Conservation (phyloP, 805 yeast genomes). For the Candida loeiensis region DNA sequence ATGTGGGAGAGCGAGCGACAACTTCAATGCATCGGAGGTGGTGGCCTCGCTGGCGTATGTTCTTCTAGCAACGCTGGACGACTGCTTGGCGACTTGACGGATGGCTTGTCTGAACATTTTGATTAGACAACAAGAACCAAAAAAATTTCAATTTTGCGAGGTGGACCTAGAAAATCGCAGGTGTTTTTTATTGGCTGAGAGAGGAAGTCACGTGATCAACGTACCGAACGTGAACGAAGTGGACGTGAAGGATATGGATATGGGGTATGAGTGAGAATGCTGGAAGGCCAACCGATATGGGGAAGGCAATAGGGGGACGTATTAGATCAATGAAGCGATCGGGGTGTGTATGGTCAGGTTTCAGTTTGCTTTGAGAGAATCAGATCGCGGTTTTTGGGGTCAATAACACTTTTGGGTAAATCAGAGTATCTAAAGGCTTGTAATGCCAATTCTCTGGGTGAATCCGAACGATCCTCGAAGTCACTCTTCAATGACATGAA, state of each 20-base stretch:
- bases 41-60: conserved; percentile 83
- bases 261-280: too few species aligned
- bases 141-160: conserved; percentile 11
- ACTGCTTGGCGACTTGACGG: conserved; percentile 58
- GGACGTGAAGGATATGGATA: too few species aligned
- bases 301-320: too few species aligned
- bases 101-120: conserved; percentile 61
- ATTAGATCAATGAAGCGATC: too few species aligned
- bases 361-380: too few species aligned
- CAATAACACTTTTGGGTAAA: background rate
- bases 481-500: too few species aligned
- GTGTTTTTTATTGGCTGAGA: conserved; percentile 31
- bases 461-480: too few species aligned
- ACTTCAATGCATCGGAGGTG: conserved; percentile 64
- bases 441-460: too few species aligned
- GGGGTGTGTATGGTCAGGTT: too few species aligned
- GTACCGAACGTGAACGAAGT: too few species aligned
- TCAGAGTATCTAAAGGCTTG: background rate
- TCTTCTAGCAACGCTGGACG: conserved; percentile 63
- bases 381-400: too few species aligned
- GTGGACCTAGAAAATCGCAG: conserved; percentile 1
- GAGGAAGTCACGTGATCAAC: background rate
- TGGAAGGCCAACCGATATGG: too few species aligned
- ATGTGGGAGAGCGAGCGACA: conserved; percentile 90
- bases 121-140: conserved; percentile 5